Evolutionary conservation across 805 yeast genomes (phyloP), one percentile per base, ranked within the genome.

Genomic region (Priceomyces medius): DNA sequence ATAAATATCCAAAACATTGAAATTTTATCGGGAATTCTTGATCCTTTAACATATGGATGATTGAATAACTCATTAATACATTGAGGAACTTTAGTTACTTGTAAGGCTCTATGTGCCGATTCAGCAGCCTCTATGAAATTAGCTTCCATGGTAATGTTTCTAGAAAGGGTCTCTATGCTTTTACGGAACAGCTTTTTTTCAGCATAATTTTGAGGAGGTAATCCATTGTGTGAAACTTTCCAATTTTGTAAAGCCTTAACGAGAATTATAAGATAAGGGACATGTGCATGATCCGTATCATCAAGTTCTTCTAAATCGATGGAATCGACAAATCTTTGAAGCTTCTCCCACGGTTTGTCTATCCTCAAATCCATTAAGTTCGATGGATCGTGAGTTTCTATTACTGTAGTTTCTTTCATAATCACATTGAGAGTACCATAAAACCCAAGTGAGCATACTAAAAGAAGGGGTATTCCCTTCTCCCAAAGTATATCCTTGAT

Each of bases 381-480:
- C 56, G 66, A 80, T 0, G 82, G 80, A 57, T 88, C 95, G 50
- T 71, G 76, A 0, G 96, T 79, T 45, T 90, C 90, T 12, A 88
- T 63, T 2, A 87, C 76, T n/a, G 82, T 76, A 7, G 79, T 79
- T 50, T 82, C 88, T 20, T 54, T 58, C n/a, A 76, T 57, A 23
- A 76, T 62, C 3, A 84, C 54, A 31, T 80, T 66, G 3, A 86
- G 46, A 13, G 70, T 61, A 0, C 89, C 89, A 55, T 80, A 86
- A 50, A 83, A 83, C 0, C 95, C 95, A 17, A 71, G 46, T 1
- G 82, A 63, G 31, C 68, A 64, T 1, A 78, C 68, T 4, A 71
- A 58, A 2, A 87, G 55, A 6, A 84, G 54, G 0, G 93, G 91
- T 2, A 81, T 73, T 12, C 69, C 56, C 36, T 55, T 48, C 0